Percentiles rank a stretch among this genome's conserved stretches.
phyloP scores from a whole-genome alignment of 208 protist species.

The Phytomonas sp. region DNA sequence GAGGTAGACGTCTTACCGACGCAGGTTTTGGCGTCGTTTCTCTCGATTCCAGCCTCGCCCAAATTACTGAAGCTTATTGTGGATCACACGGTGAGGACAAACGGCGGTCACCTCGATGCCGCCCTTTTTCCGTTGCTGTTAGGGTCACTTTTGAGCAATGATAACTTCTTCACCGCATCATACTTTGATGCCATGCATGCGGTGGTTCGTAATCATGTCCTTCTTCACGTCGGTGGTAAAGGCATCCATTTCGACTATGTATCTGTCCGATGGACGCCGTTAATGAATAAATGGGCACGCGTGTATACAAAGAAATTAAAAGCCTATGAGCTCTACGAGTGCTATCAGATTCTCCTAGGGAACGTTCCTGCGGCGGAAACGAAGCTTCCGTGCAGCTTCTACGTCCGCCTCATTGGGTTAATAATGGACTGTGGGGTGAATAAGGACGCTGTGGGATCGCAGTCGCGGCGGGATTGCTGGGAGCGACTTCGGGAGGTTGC shows the following conservation, averaged over 20 bases:
- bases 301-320: slow-evolving; percentile 48
- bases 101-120: slow-evolving; percentile 13
- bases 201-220: slow-evolving; percentile 22
- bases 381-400: slow-evolving; percentile 48
- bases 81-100: slow-evolving; percentile 13
- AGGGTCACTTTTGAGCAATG: slow-evolving; percentile 53
- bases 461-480: slow-evolving; percentile 18
- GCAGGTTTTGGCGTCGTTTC: slow-evolving; percentile 15
- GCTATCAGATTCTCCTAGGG: slow-evolving; percentile 27
- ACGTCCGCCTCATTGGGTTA: slow-evolving; percentile 53
- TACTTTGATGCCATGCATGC: slow-evolving; percentile 43
- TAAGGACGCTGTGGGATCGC: not conserved
- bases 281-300: slow-evolving; percentile 67
- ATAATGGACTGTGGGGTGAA: slow-evolving; percentile 30
- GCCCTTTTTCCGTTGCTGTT: slow-evolving; percentile 23
- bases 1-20: not conserved
- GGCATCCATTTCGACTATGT: slow-evolving; percentile 31
- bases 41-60: slow-evolving; percentile 15
- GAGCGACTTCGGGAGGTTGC: slow-evolving; percentile 27
- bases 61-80: slow-evolving; percentile 25
- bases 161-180: slow-evolving; percentile 50
- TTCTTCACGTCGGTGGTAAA: slow-evolving; percentile 11
- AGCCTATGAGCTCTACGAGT: slow-evolving; percentile 31
- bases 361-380: slow-evolving; percentile 33
- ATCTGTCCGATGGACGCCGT: slow-evolving; percentile 56